phyloP scores from a whole-genome alignment of 1,139 yeast genomes.

The Yamadazyma atlantica region DNA sequence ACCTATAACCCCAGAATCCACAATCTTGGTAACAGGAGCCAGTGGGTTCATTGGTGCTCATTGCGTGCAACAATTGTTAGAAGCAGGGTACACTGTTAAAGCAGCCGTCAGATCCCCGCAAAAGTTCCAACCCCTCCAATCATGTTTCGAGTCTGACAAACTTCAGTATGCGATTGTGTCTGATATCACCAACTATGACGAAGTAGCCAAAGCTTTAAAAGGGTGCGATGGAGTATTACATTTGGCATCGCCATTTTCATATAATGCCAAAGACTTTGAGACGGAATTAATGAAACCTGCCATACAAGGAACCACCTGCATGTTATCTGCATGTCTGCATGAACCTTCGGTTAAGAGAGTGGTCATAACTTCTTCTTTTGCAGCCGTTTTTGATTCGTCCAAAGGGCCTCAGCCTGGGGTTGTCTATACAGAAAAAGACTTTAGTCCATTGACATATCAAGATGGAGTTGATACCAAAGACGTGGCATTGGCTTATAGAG shows the following conservation, averaged over 20 bases:
- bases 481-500: slow-evolving; percentile 28
- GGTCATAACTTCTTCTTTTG: slow-evolving; percentile 28
- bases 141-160: slow-evolving; percentile 25
- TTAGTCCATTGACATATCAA: slow-evolving; percentile 41
- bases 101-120: slow-evolving; percentile 56
- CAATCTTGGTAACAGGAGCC: slow-evolving; percentile 35
- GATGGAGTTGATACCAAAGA: slow-evolving; percentile 26
- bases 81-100: slow-evolving; percentile 49
- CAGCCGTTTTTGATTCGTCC: slow-evolving; percentile 16
- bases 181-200: slow-evolving; percentile 48
- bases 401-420: slow-evolving; percentile 13
- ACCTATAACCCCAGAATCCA: slow-evolving; percentile 7
- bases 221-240: slow-evolving; percentile 53
- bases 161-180: slow-evolving; percentile 46
- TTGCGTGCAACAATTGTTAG: slow-evolving; percentile 25
- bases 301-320: slow-evolving; percentile 22
- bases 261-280: slow-evolving; percentile 19
- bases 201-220: slow-evolving; percentile 52
- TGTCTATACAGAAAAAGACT: slow-evolving; percentile 28
- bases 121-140: slow-evolving; percentile 43
- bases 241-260: slow-evolving; percentile 30
- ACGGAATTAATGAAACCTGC: slow-evolving; percentile 19
- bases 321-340: slow-evolving; percentile 20
- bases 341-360: slow-evolving; percentile 23
- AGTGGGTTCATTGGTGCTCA: slow-evolving; percentile 40